phyloP scores from a whole-genome alignment of 164 flowering plant species.

The Dillenia turbinata region DNA sequence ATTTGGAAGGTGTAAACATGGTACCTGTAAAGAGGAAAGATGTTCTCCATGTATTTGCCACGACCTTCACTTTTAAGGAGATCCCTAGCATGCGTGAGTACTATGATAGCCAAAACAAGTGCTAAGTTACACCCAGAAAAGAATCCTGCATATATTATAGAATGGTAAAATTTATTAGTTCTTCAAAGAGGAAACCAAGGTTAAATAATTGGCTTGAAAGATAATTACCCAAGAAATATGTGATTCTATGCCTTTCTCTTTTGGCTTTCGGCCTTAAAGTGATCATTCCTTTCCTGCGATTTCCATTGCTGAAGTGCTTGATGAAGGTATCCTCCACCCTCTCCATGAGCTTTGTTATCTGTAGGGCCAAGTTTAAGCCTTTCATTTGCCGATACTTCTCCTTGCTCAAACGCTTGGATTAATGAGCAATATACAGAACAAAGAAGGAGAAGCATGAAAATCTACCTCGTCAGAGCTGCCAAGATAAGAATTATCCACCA shows the following conservation, averaged over 20 bases:
- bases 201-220: no score
- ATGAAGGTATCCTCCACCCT: slow-evolving; percentile 29
- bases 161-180: no score
- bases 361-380: no score
- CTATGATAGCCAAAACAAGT: slow-evolving; percentile 35
- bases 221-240: slow-evolving; percentile 45
- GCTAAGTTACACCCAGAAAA: slow-evolving; percentile 48
- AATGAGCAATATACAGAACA: slow-evolving; percentile 10
- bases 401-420: no score
- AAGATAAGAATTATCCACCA: slow-evolving; percentile 59
- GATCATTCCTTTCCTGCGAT: slow-evolving; percentile 45
- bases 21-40: slow-evolving; percentile 74
- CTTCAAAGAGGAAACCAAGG: no score
- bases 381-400: no score
- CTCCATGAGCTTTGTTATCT: slow-evolving; percentile 18
- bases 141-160: slow-evolving; percentile 36
- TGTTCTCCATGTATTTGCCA: slow-evolving; percentile 43
- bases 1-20: no score
- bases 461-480: not conserved
- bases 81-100: slow-evolving; percentile 31
- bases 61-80: slow-evolving; percentile 24
- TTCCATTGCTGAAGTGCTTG: slow-evolving; percentile 52
- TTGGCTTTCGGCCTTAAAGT: slow-evolving; percentile 30
- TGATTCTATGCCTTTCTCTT: slow-evolving; percentile 40
- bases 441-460: not conserved